Conservation (phyloP, 257 asterid species). For the Linaria vulgaris region DNA sequence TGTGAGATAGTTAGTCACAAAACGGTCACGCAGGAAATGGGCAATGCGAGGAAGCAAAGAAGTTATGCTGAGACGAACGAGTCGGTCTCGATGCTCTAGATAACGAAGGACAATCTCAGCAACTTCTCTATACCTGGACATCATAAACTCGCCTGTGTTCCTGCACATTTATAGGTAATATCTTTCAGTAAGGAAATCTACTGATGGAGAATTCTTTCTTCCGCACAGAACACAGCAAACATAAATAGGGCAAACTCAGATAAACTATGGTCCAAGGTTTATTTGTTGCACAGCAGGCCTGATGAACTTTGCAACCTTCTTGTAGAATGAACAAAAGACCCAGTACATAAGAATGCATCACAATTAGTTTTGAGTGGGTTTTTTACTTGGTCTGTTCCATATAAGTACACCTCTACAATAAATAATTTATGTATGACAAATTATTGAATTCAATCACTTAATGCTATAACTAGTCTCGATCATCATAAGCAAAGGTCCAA, state of each 20-base stretch:
- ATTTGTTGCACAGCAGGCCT: constrained; percentile 7
- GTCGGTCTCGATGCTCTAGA: constrained; percentile 93
- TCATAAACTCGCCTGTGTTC: constrained; percentile 99
- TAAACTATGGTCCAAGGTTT: constrained; percentile 14
- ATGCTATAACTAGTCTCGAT: too few species aligned
- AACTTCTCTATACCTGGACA: constrained; percentile 98
- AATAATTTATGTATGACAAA: too few species aligned
- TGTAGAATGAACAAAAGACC: too few species aligned
- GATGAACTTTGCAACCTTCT: too few species aligned
- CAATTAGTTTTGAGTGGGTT: too few species aligned
- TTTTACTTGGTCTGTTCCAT: too few species aligned
- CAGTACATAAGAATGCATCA: too few species aligned
- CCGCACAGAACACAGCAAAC: constrained; percentile 21
- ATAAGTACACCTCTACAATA: too few species aligned
- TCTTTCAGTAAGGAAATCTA: constrained; percentile 16
- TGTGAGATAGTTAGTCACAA: constrained; percentile 91
- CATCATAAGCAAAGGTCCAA: too few species aligned
- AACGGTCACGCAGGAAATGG: constrained; percentile 97
- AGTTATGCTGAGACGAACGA: constrained; percentile 99
- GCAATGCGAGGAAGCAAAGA: constrained; percentile 98
- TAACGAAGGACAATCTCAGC: constrained; percentile 97
- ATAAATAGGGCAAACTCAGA: neutral
- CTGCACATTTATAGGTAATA: constrained; percentile 46
- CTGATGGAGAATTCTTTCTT: constrained; percentile 1
- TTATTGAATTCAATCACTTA: too few species aligned